Conservation (phyloP, 2,329 filamentous ascomycete species). For the Colletotrichum liaoningense region DNA sequence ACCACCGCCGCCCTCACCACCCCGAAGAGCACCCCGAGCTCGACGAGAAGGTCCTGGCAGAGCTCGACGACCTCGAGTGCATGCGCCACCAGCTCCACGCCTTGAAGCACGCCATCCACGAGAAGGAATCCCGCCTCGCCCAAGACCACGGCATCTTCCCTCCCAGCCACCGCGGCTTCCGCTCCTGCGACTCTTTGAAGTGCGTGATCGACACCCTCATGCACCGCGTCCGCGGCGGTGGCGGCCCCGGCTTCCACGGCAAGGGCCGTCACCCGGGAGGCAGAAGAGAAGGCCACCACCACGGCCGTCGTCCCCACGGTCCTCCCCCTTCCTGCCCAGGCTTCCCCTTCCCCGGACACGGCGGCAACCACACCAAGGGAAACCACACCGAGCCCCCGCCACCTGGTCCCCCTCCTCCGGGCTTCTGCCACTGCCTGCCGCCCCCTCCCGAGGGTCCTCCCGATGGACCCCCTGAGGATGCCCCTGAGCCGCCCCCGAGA, state of each 20-base stretch:
- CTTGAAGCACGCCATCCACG: conserved; percentile 54
- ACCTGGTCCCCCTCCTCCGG: conserved; percentile 37
- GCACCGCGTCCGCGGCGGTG: conserved; percentile 49
- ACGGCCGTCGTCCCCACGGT: not conserved
- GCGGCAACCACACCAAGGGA: conserved; percentile 41
- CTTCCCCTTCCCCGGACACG: conserved; percentile 28
- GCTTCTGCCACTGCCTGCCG: conserved; percentile 45
- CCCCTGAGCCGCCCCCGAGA: conserved; percentile 38
- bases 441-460: conserved; percentile 38
- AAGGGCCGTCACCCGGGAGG: not conserved
- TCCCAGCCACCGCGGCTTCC: conserved; percentile 34
- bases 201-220: conserved; percentile 56
- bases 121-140: conserved; percentile 54
- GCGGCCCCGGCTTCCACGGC: conserved; percentile 44
- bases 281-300: not conserved
- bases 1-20: not conserved
- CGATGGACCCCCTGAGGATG: not conserved
- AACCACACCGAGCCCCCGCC: conserved; percentile 39
- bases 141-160: conserved; percentile 46
- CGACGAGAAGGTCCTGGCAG: conserved; percentile 46
- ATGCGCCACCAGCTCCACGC: conserved; percentile 54
- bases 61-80: conserved; percentile 57
- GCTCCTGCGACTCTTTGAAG: conserved; percentile 53
- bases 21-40: conserved; percentile 32
- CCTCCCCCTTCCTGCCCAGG: conserved; percentile 38